phyloP scores from a whole-genome alignment of 495 filamentous ascomycete species.

The Hyaloscypha variabilis region DNA sequence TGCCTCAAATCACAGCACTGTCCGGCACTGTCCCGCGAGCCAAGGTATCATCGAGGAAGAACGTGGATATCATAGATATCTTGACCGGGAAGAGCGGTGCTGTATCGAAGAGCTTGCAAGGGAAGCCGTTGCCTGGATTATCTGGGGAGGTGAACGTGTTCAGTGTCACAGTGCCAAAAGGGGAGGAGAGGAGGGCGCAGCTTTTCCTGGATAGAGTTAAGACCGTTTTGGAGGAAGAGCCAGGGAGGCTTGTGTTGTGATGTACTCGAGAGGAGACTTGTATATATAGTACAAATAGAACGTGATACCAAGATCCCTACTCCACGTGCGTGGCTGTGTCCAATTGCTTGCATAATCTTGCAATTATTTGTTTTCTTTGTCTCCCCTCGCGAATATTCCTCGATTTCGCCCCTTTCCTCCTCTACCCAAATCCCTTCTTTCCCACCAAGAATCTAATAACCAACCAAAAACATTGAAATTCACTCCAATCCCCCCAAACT shows the following conservation, averaged over 20 bases:
- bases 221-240: conserved; percentile 77
- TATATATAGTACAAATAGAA: conserved; percentile 19
- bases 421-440: too few relatives aligned
- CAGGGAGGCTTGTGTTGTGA: conserved; percentile 73
- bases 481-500: too few relatives aligned
- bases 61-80: conserved; percentile 76
- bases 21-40: conserved; percentile 38
- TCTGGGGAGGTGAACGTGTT: conserved; percentile 72
- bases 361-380: too few relatives aligned
- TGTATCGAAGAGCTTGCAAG: conserved; percentile 25
- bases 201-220: conserved; percentile 85
- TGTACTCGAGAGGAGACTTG: conserved; percentile 4
- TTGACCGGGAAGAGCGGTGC: conserved; percentile 53
- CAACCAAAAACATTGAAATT: too few relatives aligned
- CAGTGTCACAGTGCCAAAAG: conserved; percentile 71
- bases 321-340: too few relatives aligned
- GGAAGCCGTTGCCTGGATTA: conserved; percentile 23
- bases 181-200: conserved; percentile 78
- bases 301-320: conserved; percentile 10
- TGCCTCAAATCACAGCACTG: conserved; percentile 73
- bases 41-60: conserved; percentile 33
- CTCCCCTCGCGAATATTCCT: too few relatives aligned
- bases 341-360: too few relatives aligned
- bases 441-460: too few relatives aligned
- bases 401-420: too few relatives aligned